phyloP scores from a whole-genome alignment of 2,329 filamentous ascomycete genomes.

The Penicillium frequentans region DNA sequence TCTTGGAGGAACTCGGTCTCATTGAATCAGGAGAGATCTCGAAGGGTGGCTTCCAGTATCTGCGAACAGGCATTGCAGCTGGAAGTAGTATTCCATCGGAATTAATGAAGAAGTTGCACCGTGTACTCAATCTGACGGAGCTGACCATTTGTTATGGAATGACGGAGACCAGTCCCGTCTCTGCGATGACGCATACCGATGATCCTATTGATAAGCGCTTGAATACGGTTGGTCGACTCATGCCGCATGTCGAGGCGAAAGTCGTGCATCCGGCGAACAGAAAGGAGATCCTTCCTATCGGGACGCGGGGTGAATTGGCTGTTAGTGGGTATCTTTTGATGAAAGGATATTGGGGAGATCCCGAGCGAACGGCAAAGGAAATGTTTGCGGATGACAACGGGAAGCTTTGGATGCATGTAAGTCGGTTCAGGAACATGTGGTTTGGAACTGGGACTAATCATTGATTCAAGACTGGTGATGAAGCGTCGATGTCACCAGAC shows the following conservation, averaged over 20 bases:
- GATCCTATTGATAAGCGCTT: conserved; percentile 75
- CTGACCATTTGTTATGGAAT: conserved; percentile 95
- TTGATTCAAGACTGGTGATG: conserved; percentile 71
- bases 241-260: conserved; percentile 80
- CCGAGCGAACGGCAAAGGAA: conserved; percentile 66
- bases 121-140: conserved; percentile 71
- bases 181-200: conserved; percentile 74
- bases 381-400: conserved; percentile 58
- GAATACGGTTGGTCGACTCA: conserved; percentile 71
- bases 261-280: conserved; percentile 71
- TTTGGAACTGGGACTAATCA: not conserved
- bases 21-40: conserved; percentile 56
- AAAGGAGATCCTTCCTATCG: conserved; percentile 59
- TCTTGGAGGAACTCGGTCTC: conserved; percentile 80
- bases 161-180: conserved; percentile 78
- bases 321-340: conserved; percentile 84
- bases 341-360: conserved; percentile 86
- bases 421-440: conserved; percentile 11
- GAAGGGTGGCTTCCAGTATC: conserved; percentile 58
- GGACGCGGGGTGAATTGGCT: conserved; percentile 75
- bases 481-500: conserved; percentile 77
- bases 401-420: conserved; percentile 74
- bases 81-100: conserved; percentile 81
- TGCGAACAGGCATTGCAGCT: conserved; percentile 89
- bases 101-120: conserved; percentile 67